A percentile compares a stretch with the other conserved stretches of the same genome.
These are phyloP conservation scores for Herpotrichia juniperi DNA, from an alignment of 2,329 filamentous ascomycete species.

Conservation along the genomic window DNA sequence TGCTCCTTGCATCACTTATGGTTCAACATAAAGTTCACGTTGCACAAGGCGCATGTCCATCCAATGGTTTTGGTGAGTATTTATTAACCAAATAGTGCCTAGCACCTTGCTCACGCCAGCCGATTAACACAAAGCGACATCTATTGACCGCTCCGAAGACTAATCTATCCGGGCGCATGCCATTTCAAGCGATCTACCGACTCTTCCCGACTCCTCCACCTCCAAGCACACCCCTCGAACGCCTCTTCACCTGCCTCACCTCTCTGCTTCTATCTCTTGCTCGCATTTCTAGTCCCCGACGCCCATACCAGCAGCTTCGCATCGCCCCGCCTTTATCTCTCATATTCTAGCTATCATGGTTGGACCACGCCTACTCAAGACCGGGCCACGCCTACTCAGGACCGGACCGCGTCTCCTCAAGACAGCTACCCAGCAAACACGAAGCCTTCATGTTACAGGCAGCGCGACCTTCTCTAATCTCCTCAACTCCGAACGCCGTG, in stretches of 20 bases:
- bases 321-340: neutral
- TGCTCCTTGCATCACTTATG: slow-evolving; percentile 13
- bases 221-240: slow-evolving; percentile 5
- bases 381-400: slow-evolving; percentile 49
- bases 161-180: slow-evolving; percentile 9
- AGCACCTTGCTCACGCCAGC: slow-evolving; percentile 4
- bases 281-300: slow-evolving; percentile 4
- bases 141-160: slow-evolving; percentile 15
- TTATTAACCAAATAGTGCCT: slow-evolving; percentile 8
- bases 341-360: slow-evolving; percentile 36
- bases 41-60: slow-evolving; percentile 7
- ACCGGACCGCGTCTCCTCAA: too few relatives aligned
- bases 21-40: slow-evolving; percentile 14
- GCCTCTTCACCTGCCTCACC: slow-evolving; percentile 8
- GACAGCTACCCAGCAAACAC: slow-evolving; percentile 47
- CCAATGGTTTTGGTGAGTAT: slow-evolving; percentile 1
- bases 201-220: neutral
- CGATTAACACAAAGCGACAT: slow-evolving; percentile 1
- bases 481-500: slow-evolving; percentile 58
- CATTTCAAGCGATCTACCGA: slow-evolving; percentile 2
- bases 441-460: slow-evolving; percentile 66
- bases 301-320: slow-evolving; percentile 4
- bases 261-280: slow-evolving; percentile 1
- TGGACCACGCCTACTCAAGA: slow-evolving; percentile 51
- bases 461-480: slow-evolving; percentile 60